Conservation (phyloP, 371 early-diverging fungal genomes). For the Smittium culicis region DNA sequence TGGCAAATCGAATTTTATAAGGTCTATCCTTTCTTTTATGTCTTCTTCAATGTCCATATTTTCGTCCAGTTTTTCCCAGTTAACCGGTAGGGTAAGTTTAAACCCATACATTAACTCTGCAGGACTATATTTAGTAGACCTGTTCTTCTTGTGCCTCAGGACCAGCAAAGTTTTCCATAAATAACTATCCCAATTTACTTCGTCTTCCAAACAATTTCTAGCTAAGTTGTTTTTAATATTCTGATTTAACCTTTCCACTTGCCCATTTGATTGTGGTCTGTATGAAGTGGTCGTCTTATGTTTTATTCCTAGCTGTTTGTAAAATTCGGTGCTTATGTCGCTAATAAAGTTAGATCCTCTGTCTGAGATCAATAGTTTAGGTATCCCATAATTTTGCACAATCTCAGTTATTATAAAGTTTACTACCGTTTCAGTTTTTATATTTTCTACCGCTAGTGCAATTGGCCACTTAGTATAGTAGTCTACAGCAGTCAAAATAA, state of each 20-base stretch:
- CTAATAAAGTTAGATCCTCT: conserved; percentile 9
- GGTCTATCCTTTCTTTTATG: neutral
- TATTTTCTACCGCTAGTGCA: conserved; percentile 7
- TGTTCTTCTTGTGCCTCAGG: neutral
- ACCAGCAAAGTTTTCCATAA: conserved; percentile 7
- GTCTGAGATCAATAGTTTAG: conserved; percentile 9
- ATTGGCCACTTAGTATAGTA: conserved; percentile 9
- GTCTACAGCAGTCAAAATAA: conserved; percentile 10
- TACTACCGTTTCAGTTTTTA: neutral
- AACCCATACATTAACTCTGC: neutral
- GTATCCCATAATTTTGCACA: conserved; percentile 6
- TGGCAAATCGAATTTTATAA: neutral
- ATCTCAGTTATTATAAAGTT: conserved; percentile 12
- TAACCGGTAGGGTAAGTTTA: neutral
- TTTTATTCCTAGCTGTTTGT: conserved; percentile 7
- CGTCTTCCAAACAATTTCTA: neutral
- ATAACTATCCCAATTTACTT: conserved; percentile 10
- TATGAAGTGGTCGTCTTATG: conserved; percentile 9
- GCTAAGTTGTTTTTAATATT: conserved; percentile 1
- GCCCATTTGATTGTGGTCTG: conserved; percentile 12
- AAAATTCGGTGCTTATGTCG: conserved; percentile 1
- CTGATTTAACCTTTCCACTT: conserved; percentile 8
- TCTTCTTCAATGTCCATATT: neutral
- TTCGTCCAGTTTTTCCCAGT: neutral
- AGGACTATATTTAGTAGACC: conserved; percentile 3